Base-by-base conservation (phyloP, 148 eudicot species). In the Rhododendron williamsianum region DNA sequence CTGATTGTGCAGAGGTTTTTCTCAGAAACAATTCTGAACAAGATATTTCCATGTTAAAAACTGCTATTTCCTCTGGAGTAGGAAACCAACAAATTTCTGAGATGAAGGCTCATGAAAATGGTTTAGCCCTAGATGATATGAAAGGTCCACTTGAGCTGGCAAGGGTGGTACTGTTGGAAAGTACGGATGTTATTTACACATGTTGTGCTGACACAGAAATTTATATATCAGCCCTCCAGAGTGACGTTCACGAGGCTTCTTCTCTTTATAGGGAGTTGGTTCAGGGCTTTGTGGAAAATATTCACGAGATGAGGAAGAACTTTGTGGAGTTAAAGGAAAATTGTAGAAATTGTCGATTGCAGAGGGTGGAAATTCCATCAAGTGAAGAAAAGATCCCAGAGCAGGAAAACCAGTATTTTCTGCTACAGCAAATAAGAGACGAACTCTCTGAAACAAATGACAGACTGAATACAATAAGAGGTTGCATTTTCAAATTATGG, bases 401-500 rank as follows among this genome's bases (percentile, higher is more conserved):
- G 81, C 81, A 84, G 80, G 88, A 82, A 69, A 86, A 83, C 52
- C 86, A 82, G 83, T 76, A 67, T 41, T 76, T 84, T 67, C 56
- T 87, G 84, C 86, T 85, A 52, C 46, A 83, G 72, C 83, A 82
- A 78, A 84, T 89, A 83, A 77, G 80, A 54, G 85, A 89, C 52
- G 90, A 91, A 88, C 90, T 91, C 56, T 76, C 76, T 43, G 81
- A 89, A 83, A 84, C 86, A 87, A 89, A 89, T 81, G 49, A 80
- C 65, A 89, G 83, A 80, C 87, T 91, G 71, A 74, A 80, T 74
- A 76, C 67, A 33, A 69, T 90, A 43, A 89, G 35, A 63, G 88
- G 84, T 46, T 76, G 76, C 77, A 76, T 87, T 48, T 48, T 74
- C 81, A 80, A 67, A 27, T 51, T 82, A 15, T 27, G 84, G 80